Conservation (phyloP, 352 stramenopile species). For the Blastocystis sp. region DNA sequence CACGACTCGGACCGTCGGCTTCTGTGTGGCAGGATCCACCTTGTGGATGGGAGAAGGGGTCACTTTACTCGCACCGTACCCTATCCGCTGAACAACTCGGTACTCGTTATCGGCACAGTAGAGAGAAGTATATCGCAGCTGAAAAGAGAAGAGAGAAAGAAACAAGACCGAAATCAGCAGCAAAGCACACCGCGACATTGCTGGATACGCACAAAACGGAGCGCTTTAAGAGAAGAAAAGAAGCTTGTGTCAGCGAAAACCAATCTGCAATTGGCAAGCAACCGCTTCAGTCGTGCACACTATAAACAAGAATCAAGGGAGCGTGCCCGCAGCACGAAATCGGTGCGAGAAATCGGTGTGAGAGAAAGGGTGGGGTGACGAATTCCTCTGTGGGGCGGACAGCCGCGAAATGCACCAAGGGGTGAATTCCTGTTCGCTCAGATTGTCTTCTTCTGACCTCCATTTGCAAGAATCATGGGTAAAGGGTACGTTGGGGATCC, state of each 20-base stretch:
- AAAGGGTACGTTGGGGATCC: constrained; percentile 56
- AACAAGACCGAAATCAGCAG: neutral
- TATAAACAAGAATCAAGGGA: too few relatives aligned
- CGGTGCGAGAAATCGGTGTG: too few relatives aligned
- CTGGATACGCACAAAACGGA: neutral
- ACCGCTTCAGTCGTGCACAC: too few relatives aligned
- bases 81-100: too few relatives aligned
- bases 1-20: too few relatives aligned
- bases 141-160: neutral
- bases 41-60: too few relatives aligned
- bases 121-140: neutral
- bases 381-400: neutral
- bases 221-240: neutral
- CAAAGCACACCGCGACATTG: neutral
- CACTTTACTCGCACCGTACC: too few relatives aligned
- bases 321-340: too few relatives aligned
- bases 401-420: neutral
- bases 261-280: too few relatives aligned
- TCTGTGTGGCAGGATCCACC: too few relatives aligned
- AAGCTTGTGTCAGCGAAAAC: too few relatives aligned
- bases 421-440: neutral
- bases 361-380: neutral
- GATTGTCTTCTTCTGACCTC: constrained; percentile 52
- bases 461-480: constrained; percentile 43
- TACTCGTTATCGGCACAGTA: too few relatives aligned